Percentiles rank a stretch among this genome's conserved stretches.
These are phyloP conservation scores for Metschnikowia baotianmanensis DNA, from an alignment of 805 yeast species.

Conservation along the genomic window DNA sequence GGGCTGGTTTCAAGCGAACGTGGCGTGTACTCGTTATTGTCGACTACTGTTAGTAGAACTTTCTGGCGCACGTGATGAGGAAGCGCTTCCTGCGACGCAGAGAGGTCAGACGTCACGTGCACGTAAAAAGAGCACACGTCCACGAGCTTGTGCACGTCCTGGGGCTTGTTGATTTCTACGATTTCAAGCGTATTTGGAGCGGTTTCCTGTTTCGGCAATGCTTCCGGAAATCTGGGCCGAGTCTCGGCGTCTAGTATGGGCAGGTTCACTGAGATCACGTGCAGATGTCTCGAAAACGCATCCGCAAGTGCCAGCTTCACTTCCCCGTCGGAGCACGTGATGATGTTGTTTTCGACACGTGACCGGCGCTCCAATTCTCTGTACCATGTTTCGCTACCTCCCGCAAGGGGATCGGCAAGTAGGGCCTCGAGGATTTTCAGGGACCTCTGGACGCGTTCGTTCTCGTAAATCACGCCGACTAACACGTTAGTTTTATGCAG, in stretches of 20 bases:
- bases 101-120: slow-evolving; percentile 23
- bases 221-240: slow-evolving; percentile 23
- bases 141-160: slow-evolving; percentile 13
- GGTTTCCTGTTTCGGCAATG: slow-evolving; percentile 10
- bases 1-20: slow-evolving; percentile 30
- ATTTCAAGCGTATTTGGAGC: slow-evolving; percentile 20
- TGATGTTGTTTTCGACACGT: slow-evolving; percentile 20
- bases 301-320: slow-evolving; percentile 7
- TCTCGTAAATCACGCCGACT: slow-evolving; percentile 36
- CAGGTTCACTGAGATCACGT: slow-evolving; percentile 22
- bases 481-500: slow-evolving; percentile 19
- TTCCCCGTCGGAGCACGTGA: slow-evolving; percentile 15
- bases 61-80: slow-evolving; percentile 22
- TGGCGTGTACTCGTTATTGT: slow-evolving; percentile 39
- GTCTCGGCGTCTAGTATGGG: slow-evolving; percentile 30
- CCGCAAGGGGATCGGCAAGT: slow-evolving; percentile 42
- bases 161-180: slow-evolving; percentile 22
- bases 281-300: slow-evolving; percentile 10
- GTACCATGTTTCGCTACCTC: slow-evolving; percentile 32
- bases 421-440: slow-evolving; percentile 36
- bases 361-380: slow-evolving; percentile 23
- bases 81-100: slow-evolving; percentile 13
- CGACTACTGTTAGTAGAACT: slow-evolving; percentile 35
- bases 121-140: slow-evolving; percentile 24
- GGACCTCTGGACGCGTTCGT: slow-evolving; percentile 16